Evolutionary conservation across 805 yeast species (phyloP).

Genomic region (Lachancea kluyveri): DNA sequence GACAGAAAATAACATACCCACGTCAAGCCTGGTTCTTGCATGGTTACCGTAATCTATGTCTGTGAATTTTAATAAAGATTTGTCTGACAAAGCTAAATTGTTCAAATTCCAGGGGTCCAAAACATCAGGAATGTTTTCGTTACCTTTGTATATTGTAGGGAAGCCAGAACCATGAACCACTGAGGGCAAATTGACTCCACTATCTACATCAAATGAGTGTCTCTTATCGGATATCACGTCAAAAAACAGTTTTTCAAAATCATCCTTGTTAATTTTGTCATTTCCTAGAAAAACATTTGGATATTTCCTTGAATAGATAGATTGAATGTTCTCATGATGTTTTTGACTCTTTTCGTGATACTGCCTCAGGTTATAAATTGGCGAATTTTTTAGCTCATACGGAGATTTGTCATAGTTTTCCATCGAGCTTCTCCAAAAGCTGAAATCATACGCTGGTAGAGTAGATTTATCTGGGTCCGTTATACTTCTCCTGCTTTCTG

Average conservation of each 20-base stretch:
- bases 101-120: conserved; percentile 51
- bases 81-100: conserved; percentile 44
- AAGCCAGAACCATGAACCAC: conserved; percentile 38
- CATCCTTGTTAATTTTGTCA: conserved; percentile 10
- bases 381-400: conserved; percentile 38
- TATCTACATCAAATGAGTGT: conserved; percentile 32
- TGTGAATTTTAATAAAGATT: conserved; percentile 42
- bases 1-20: conserved; percentile 49
- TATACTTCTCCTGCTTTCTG: conserved; percentile 38
- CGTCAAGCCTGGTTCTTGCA: conserved; percentile 38
- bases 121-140: conserved; percentile 7
- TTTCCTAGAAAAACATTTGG: conserved; percentile 18
- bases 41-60: conserved; percentile 39
- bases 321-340: conserved; percentile 29
- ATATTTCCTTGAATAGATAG: conserved; percentile 5
- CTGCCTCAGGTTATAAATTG: conserved; percentile 49
- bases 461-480: conserved; percentile 31
- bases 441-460: conserved; percentile 37
- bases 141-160: conserved; percentile 20
- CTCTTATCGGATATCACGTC: conserved; percentile 29
- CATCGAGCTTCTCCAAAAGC: conserved; percentile 38
- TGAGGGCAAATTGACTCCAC: conserved; percentile 30
- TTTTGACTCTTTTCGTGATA: conserved; percentile 50
- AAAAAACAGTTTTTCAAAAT: conserved; percentile 42
- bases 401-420: conserved; percentile 36